phyloP scores from a whole-genome alignment of 768 basidiomycete genomes.

The Tricholoma hemisulphureum region DNA sequence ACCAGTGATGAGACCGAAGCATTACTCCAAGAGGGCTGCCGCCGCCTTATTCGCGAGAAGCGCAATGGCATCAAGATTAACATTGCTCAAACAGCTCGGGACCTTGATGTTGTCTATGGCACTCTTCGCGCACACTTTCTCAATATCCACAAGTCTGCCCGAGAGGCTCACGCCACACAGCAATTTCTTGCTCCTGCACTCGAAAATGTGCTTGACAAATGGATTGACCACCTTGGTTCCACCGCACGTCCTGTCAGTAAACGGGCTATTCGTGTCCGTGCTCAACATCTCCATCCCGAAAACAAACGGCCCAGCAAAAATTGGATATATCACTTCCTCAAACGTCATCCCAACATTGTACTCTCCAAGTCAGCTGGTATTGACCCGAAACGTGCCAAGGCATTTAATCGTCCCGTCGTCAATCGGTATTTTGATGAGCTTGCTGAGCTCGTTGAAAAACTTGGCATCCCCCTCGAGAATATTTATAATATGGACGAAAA shows the following conservation, averaged over 20 bases:
- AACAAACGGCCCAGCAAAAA: not conserved
- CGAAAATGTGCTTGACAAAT: conserved; percentile 3
- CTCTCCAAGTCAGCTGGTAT: conserved; percentile 27
- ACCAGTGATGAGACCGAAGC: too few relatives aligned
- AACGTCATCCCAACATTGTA: conserved; percentile 19
- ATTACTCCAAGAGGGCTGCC: too few relatives aligned
- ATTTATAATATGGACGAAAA: conserved; percentile 38
- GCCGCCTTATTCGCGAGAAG: too few relatives aligned
- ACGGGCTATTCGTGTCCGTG: not conserved
- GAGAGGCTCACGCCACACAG: conserved; percentile 1
- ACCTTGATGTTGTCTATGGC: too few relatives aligned
- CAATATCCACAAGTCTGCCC: not conserved
- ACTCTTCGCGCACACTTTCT: not conserved
- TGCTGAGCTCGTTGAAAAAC: conserved; percentile 14
- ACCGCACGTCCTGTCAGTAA: conserved; percentile 1
- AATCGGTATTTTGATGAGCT: conserved; percentile 25
- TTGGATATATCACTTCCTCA: conserved; percentile 23
- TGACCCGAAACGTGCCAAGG: conserved; percentile 32
- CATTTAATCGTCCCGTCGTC: conserved; percentile 32
- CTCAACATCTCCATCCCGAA: not conserved
- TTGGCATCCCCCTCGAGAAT: conserved; percentile 30
- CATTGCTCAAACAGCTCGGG: too few relatives aligned
- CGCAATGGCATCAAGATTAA: too few relatives aligned
- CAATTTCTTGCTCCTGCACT: not conserved
- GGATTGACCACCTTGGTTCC: conserved; percentile 4